Percentiles rank a stretch among this genome's conserved stretches.
These are phyloP conservation scores for Agaricales sp. DNA, from an alignment of 1,284 basidiomycete species.

Conservation along the genomic window DNA sequence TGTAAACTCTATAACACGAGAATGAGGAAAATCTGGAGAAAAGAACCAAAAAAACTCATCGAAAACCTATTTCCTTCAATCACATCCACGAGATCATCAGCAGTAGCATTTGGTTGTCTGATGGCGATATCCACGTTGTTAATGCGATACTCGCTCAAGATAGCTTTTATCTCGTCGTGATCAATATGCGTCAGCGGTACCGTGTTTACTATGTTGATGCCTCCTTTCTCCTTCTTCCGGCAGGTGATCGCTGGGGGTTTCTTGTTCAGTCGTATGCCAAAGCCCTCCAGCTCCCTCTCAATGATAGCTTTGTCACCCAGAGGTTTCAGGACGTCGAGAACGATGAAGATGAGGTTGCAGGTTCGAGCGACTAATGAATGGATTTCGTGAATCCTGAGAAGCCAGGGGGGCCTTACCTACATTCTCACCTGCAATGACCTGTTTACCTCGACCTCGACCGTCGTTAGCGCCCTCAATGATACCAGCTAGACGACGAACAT, in stretches of 20 bases:
- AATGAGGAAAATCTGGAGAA: slow-evolving; percentile 6
- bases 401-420: slow-evolving; percentile 8
- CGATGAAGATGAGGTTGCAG: slow-evolving; percentile 98
- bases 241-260: slow-evolving; percentile 84
- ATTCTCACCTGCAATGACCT: slow-evolving; percentile 82
- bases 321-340: slow-evolving; percentile 96
- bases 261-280: slow-evolving; percentile 96
- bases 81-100: slow-evolving; percentile 97
- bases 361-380: slow-evolving; percentile 83
- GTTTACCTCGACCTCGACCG: slow-evolving; percentile 94
- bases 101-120: slow-evolving; percentile 85
- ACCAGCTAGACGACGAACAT: slow-evolving; percentile 61
- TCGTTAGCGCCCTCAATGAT: slow-evolving; percentile 99
- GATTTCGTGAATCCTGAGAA: slow-evolving; percentile 10
- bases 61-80: slow-evolving; percentile 86
- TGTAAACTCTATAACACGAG: slow-evolving; percentile 69
- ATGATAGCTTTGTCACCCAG: slow-evolving; percentile 91
- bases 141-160: slow-evolving; percentile 86
- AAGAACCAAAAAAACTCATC: slow-evolving; percentile 4
- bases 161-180: slow-evolving; percentile 93
- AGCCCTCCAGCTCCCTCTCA: slow-evolving; percentile 90
- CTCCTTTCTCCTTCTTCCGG: slow-evolving; percentile 92
- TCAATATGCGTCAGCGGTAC: slow-evolving; percentile 97
- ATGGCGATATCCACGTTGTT: slow-evolving; percentile 93
- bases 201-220: slow-evolving; percentile 89